phyloP scores from a whole-genome alignment of 306 rosid genomes.

The Abrus precatorius region DNA sequence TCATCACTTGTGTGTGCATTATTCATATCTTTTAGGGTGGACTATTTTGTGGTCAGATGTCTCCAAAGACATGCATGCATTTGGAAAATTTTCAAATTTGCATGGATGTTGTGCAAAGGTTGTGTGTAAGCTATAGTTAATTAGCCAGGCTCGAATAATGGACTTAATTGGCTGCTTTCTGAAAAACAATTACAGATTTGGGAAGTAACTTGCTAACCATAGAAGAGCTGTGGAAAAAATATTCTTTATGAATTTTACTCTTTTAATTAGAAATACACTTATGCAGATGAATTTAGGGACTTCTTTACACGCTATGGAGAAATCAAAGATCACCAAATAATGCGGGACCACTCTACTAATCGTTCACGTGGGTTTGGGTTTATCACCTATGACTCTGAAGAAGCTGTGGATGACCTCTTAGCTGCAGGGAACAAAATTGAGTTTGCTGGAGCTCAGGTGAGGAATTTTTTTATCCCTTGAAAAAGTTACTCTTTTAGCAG shows the following conservation, averaged over 20 bases:
- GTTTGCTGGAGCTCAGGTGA: conserved; percentile 90
- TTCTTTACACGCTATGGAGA: conserved; percentile 87
- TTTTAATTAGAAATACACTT: conserved; percentile 19
- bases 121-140: too few species aligned
- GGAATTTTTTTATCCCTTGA: conserved; percentile 28
- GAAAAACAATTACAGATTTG: background rate
- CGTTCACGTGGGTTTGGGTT: conserved; percentile 95
- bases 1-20: background rate
- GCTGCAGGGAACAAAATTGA: conserved; percentile 90
- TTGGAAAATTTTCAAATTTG: too few species aligned
- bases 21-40: background rate
- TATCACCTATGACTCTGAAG: conserved; percentile 79
- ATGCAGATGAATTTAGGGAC: conserved; percentile 75
- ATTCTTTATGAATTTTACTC: conserved; percentile 27
- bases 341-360: conserved; percentile 87
- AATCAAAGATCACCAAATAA: conserved; percentile 85
- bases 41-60: background rate
- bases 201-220: background rate
- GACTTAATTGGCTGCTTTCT: background rate
- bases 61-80: background rate
- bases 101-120: too few species aligned
- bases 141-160: too few species aligned
- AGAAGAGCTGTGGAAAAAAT: conserved; percentile 11
- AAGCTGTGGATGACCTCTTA: conserved; percentile 86
- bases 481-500: background rate